Conservation (phyloP, 371 early-diverging fungal genomes). For the Caulochytrium protostelioides region DNA sequence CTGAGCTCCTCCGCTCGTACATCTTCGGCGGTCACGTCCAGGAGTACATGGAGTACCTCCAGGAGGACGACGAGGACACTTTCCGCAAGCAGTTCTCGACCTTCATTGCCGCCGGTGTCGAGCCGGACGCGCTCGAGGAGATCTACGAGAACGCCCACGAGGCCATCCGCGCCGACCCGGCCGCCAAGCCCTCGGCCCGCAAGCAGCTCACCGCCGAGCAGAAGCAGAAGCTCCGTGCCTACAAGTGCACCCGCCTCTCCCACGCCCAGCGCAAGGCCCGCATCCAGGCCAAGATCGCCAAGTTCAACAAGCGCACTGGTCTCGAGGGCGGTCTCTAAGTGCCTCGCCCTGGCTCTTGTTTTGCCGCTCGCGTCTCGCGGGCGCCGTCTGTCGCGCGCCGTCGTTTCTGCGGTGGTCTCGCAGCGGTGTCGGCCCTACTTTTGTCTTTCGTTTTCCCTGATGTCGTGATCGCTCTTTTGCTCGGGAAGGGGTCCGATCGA, state of each 20-base stretch:
- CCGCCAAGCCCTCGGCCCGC: conserved; percentile 44
- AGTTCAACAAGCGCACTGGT: conserved; percentile 30
- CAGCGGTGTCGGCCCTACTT: too few relatives aligned
- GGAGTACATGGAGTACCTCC: conserved; percentile 93
- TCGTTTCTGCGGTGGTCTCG: too few relatives aligned
- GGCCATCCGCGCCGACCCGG: conserved; percentile 81
- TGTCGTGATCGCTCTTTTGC: too few relatives aligned
- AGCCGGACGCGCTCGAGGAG: conserved; percentile 82
- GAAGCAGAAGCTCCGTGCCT: conserved; percentile 30
- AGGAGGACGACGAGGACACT: conserved; percentile 95
- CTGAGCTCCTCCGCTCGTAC: conserved; percentile 88
- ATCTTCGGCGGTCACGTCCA: conserved; percentile 97
- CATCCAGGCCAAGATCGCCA: conserved; percentile 74
- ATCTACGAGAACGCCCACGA: conserved; percentile 88
- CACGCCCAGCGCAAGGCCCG: conserved; percentile 72
- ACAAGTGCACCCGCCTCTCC: conserved; percentile 48
- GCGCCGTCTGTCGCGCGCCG: too few relatives aligned
- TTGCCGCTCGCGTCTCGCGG: too few relatives aligned
- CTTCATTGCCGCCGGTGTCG: conserved; percentile 80
- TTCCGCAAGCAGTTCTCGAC: conserved; percentile 93
- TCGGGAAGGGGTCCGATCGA: too few relatives aligned
- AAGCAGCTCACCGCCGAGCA: conserved; percentile 38
- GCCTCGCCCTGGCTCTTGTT: too few relatives aligned
- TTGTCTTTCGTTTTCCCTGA: too few relatives aligned
- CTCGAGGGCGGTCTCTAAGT: too few relatives aligned